Conservation (phyloP, 2,329 filamentous ascomycete genomes). For the Neofusicoccum laricinum region DNA sequence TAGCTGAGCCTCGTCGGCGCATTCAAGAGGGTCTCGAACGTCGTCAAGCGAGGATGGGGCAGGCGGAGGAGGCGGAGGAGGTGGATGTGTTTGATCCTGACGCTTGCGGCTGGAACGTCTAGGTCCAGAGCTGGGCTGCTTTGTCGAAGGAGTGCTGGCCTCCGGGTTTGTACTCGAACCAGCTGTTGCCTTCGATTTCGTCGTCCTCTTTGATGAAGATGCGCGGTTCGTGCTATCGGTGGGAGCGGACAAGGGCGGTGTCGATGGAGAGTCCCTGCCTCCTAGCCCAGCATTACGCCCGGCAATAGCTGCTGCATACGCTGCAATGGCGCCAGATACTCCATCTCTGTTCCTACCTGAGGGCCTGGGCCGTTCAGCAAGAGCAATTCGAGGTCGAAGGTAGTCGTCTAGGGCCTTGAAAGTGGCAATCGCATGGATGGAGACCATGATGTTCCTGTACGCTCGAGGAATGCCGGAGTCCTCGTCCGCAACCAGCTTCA, state of each 20-base stretch:
- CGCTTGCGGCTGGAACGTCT: slow-evolving; percentile 64
- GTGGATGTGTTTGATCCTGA: slow-evolving; percentile 43
- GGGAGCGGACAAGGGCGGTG: slow-evolving; percentile 36
- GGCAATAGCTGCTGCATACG: slow-evolving; percentile 71
- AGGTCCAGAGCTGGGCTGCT: slow-evolving; percentile 42
- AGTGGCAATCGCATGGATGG: slow-evolving; percentile 95
- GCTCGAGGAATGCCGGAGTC: slow-evolving; percentile 83
- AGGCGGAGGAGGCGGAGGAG: slow-evolving; percentile 51
- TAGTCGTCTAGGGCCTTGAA: slow-evolving; percentile 98
- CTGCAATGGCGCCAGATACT: slow-evolving; percentile 67
- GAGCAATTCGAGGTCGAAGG: slow-evolving; percentile 79
- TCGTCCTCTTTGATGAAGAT: slow-evolving; percentile 27
- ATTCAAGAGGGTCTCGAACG: slow-evolving; percentile 68
- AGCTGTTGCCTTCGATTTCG: slow-evolving; percentile 35
- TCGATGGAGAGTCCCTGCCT: slow-evolving; percentile 27
- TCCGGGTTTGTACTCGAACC: slow-evolving; percentile 45
- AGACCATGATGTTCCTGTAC: slow-evolving; percentile 95
- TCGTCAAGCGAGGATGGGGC: slow-evolving; percentile 21
- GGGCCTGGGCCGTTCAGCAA: slow-evolving; percentile 70
- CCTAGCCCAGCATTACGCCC: slow-evolving; percentile 44
- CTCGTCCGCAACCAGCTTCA: slow-evolving; percentile 85
- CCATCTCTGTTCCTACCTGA: slow-evolving; percentile 56
- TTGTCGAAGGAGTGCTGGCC: slow-evolving; percentile 54
- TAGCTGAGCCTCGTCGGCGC: slow-evolving; percentile 85
- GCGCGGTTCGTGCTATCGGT: slow-evolving; percentile 30